Conservation (phyloP, 306 rosid genomes). For the Cucurbita pepo region DNA sequence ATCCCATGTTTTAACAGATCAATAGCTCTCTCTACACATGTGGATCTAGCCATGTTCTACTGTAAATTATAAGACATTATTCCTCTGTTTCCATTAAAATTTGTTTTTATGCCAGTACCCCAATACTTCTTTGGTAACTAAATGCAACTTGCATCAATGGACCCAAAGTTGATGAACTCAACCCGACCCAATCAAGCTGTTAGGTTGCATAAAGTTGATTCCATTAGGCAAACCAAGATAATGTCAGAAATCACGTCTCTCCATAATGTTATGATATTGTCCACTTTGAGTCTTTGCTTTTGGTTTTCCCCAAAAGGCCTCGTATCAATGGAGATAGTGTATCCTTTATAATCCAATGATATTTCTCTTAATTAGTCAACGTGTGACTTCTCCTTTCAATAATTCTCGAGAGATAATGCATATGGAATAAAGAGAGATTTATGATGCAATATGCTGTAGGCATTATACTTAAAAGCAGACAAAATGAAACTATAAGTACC, state of each 20-base stretch:
- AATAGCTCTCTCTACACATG: not conserved
- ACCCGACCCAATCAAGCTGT: not conserved
- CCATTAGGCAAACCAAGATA: not conserved
- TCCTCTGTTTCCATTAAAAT: not conserved
- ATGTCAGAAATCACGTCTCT: not conserved
- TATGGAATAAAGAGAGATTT: not conserved
- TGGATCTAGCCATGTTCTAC: not conserved
- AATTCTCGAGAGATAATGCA: not conserved
- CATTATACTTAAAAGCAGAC: not conserved
- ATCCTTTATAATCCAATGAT: too few relatives aligned
- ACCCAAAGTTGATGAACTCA: not conserved
- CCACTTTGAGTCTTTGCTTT: too few relatives aligned
- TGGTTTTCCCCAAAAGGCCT: too few relatives aligned
- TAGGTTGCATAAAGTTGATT: not conserved
- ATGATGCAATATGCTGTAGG: not conserved
- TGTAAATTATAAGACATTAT: not conserved
- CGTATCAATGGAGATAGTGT: too few relatives aligned
- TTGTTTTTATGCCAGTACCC: not conserved
- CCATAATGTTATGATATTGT: too few relatives aligned
- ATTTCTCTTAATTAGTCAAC: too few relatives aligned
- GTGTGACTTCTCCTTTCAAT: too few relatives aligned
- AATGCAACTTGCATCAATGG: not conserved
- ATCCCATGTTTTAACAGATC: not conserved
- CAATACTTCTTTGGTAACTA: not conserved
- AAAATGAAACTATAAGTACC: not conserved